Conservation (phyloP, 768 basidiomycete genomes). For the Tulasnella sp. region DNA sequence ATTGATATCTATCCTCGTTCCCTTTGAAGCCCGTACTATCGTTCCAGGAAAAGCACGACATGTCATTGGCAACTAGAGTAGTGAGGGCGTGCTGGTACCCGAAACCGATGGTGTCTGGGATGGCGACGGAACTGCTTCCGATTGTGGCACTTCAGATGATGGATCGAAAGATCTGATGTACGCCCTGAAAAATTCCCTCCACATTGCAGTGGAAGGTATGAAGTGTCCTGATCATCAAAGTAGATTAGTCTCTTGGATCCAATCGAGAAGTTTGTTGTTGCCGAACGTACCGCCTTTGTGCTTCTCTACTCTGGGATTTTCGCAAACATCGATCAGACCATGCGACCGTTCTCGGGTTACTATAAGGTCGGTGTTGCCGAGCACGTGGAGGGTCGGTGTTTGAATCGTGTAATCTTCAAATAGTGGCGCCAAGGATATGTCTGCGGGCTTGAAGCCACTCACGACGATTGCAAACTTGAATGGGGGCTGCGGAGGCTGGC, state of each 20-base stretch:
- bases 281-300: constrained; percentile 62
- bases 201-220: constrained; percentile 63
- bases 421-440: constrained; percentile 29
- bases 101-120: no score
- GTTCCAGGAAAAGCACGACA: no score
- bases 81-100: no score
- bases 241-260: neutral
- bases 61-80: no score
- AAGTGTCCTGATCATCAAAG: constrained; percentile 51
- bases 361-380: constrained; percentile 68
- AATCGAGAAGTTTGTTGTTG: neutral
- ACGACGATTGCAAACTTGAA: constrained; percentile 68
- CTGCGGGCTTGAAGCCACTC: constrained; percentile 49
- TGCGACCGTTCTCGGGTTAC: constrained; percentile 59
- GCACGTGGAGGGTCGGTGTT: constrained; percentile 67
- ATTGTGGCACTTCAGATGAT: neutral
- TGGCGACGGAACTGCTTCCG: neutral
- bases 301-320: constrained; percentile 51
- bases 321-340: constrained; percentile 42
- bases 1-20: no score
- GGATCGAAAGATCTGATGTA: constrained; percentile 31
- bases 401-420: constrained; percentile 36
- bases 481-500: constrained; percentile 59
- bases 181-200: constrained; percentile 62
- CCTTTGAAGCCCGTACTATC: no score